These are phyloP conservation scores for Kwoniella shandongensis DNA, from an alignment of 768 basidiomycete genomes.

Conservation along the genomic window DNA sequence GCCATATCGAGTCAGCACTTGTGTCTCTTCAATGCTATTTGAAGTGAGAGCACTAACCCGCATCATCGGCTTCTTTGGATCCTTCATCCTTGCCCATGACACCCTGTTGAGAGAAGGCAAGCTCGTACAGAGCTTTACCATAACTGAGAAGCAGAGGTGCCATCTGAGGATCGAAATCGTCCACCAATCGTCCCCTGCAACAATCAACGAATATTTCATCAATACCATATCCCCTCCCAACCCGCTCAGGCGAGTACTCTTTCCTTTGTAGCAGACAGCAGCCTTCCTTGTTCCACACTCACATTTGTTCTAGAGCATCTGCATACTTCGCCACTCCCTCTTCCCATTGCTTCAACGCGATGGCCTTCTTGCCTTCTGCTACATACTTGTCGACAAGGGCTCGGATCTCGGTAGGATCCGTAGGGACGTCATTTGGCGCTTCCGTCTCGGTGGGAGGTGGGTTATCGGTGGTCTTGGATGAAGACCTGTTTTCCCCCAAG, in stretches of 20 bases:
- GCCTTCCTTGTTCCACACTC: conserved; percentile 18
- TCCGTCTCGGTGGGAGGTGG: background rate
- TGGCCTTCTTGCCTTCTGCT: conserved; percentile 51
- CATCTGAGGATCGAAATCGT: conserved; percentile 76
- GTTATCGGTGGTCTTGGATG: background rate
- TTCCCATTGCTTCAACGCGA: conserved; percentile 51
- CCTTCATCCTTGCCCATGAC: conserved; percentile 87
- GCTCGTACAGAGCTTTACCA: conserved; percentile 88
- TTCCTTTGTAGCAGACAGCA: too few relatives aligned
- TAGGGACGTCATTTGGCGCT: background rate
- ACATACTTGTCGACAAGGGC: conserved; percentile 37
- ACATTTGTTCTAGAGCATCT: conserved; percentile 50
- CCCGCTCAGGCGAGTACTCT: too few relatives aligned
- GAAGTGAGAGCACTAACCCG: conserved; percentile 23
- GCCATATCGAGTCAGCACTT: background rate
- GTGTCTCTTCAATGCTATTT: background rate
- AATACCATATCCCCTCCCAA: too few relatives aligned
- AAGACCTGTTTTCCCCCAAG: conserved; percentile 11
- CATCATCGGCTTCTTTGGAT: conserved; percentile 53
- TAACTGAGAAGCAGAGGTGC: conserved; percentile 89
- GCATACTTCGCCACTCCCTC: conserved; percentile 51
- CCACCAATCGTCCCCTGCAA: conserved; percentile 55
- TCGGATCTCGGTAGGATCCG: conserved; percentile 9
- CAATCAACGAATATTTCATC: too few relatives aligned
- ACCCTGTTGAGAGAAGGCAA: conserved; percentile 78